phyloP scores from a whole-genome alignment of 495 filamentous ascomycete species.

The Xylaria grammica region DNA sequence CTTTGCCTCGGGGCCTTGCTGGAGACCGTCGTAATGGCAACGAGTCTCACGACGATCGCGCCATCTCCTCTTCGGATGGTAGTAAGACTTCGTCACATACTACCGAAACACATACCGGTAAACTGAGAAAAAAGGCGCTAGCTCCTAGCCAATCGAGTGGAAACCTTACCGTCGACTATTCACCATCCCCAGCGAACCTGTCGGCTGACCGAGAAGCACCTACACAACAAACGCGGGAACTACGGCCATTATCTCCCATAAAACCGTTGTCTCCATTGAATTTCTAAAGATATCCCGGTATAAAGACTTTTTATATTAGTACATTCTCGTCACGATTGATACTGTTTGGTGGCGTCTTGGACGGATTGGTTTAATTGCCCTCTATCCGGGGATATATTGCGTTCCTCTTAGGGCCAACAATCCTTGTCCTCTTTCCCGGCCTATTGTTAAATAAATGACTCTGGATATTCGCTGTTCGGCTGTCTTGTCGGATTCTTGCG shows the following conservation, averaged over 20 bases:
- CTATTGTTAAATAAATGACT: background rate
- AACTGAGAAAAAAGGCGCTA: slow-evolving; percentile 46
- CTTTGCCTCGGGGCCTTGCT: slow-evolving; percentile 43
- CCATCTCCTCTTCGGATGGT: slow-evolving; percentile 70
- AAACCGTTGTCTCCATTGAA: slow-evolving; percentile 75
- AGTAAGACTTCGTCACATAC: slow-evolving; percentile 49
- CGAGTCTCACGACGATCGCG: slow-evolving; percentile 58
- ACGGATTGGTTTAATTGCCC: slow-evolving; percentile 1
- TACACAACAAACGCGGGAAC: slow-evolving; percentile 41
- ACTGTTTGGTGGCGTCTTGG: slow-evolving; percentile 1
- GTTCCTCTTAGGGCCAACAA: background rate
- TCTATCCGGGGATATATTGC: background rate
- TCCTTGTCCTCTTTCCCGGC: background rate
- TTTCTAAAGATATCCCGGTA: slow-evolving; percentile 39
- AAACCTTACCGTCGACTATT: slow-evolving; percentile 40
- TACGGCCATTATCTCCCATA: slow-evolving; percentile 69
- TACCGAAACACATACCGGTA: slow-evolving; percentile 34
- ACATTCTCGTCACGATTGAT: background rate
- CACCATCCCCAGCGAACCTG: slow-evolving; percentile 47
- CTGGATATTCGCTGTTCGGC: slow-evolving; percentile 4
- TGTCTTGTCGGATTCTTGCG: background rate
- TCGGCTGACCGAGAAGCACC: slow-evolving; percentile 48
- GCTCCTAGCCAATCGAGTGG: slow-evolving; percentile 34
- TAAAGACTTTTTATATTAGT: slow-evolving; percentile 1
- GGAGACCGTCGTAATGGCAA: slow-evolving; percentile 26